Conservation (phyloP, 805 yeast genomes). For the Kodamaea neixiangensis region DNA sequence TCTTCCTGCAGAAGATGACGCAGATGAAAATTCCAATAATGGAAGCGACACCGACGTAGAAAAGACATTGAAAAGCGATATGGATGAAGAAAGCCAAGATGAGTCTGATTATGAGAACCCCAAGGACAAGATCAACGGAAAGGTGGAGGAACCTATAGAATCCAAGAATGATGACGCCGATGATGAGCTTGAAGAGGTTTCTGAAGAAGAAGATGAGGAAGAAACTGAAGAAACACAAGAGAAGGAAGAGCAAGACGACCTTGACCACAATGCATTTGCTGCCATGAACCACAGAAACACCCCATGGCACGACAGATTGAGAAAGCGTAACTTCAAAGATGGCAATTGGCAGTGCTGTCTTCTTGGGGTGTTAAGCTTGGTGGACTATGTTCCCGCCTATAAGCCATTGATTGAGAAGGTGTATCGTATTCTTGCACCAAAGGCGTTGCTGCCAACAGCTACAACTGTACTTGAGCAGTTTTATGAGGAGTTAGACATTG, state of each 20-base stretch:
- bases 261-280: conserved; percentile 45
- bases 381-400: conserved; percentile 59
- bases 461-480: conserved; percentile 55
- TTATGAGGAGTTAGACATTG: conserved; percentile 50
- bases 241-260: conserved; percentile 8
- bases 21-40: conserved; percentile 23
- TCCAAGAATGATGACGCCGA: conserved; percentile 23
- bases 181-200: conserved; percentile 18
- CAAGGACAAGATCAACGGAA: conserved; percentile 13
- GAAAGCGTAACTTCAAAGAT: conserved; percentile 72
- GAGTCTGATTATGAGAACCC: conserved; percentile 3
- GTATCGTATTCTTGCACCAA: conserved; percentile 60
- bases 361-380: conserved; percentile 67
- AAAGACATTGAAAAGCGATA: conserved; percentile 25
- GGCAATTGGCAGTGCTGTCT: conserved; percentile 84
- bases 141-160: not conserved
- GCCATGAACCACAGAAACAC: conserved; percentile 57
- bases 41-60: conserved; percentile 23
- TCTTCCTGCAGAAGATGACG: conserved; percentile 33
- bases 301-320: conserved; percentile 78
- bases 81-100: conserved; percentile 19
- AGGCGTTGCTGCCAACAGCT: conserved; percentile 49
- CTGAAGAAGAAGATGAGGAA: conserved; percentile 17
- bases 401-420: conserved; percentile 50
- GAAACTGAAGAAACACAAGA: conserved; percentile 1